Evolutionary conservation across 2,329 filamentous ascomycete species (phyloP).

Genomic region (Bertia moriformis): DNA sequence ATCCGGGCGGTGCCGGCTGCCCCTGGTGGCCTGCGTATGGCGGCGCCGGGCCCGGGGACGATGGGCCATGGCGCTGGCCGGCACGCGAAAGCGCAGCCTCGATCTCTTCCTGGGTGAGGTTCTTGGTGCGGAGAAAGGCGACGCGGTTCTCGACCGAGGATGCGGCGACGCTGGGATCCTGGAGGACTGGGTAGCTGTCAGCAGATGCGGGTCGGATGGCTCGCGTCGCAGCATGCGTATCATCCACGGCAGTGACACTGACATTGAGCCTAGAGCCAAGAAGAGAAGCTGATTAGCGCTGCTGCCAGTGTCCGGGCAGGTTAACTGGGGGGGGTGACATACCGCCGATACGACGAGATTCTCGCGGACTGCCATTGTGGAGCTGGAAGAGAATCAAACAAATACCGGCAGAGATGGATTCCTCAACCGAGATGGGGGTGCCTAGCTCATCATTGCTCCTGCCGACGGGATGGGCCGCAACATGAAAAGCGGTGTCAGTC

Average conservation of each 20-base stretch:
- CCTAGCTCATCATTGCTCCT: no score
- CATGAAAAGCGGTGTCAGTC: no score
- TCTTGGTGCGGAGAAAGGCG: constrained; percentile 89
- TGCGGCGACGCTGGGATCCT: constrained; percentile 79
- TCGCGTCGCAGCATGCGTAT: constrained; percentile 11
- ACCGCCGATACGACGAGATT: no score
- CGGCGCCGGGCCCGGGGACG: constrained; percentile 24
- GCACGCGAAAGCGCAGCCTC: constrained; percentile 67
- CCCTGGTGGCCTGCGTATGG: constrained; percentile 22
- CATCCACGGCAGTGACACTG: constrained; percentile 12
- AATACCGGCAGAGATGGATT: no score
- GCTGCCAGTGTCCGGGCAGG: no score
- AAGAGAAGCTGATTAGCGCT: no score
- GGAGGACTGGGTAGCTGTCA: constrained; percentile 50
- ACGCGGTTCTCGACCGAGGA: constrained; percentile 87
- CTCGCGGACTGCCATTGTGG: no score
- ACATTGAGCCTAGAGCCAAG: constrained; percentile 1
- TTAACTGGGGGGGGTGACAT: no score
- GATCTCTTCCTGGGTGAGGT: constrained; percentile 90
- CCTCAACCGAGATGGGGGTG: no score
- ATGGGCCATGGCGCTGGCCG: constrained; percentile 29
- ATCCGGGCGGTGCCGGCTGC: constrained; percentile 25
- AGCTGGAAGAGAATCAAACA: no score
- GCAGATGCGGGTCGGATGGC: constrained; percentile 10
- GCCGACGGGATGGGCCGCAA: no score